Conservation (phyloP, 805 yeast genomes). For the Candida morakotiae region DNA sequence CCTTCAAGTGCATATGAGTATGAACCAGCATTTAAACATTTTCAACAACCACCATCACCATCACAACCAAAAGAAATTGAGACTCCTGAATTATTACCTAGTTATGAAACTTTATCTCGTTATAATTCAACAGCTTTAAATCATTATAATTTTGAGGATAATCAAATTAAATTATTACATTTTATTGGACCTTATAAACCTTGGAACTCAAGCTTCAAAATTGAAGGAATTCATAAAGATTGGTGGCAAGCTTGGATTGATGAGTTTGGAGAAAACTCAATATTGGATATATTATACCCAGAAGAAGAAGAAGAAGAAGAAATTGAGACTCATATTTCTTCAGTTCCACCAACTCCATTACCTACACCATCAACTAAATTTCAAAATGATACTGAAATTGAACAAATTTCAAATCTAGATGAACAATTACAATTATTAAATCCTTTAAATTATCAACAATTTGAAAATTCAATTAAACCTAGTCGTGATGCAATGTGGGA, state of each 20-base stretch:
- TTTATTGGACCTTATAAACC: slow-evolving; percentile 66
- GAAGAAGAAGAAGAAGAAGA: slow-evolving; percentile 4
- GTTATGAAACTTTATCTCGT: slow-evolving; percentile 9
- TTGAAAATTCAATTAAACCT: slow-evolving; percentile 11
- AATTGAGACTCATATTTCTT: no score
- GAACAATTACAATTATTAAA: slow-evolving; percentile 24
- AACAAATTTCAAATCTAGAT: not conserved
- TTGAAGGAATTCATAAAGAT: slow-evolving; percentile 16
- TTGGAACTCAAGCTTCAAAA: slow-evolving; percentile 33
- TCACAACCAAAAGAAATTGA: not conserved
- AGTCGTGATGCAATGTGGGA: slow-evolving; percentile 36
- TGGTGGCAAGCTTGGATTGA: slow-evolving; percentile 41
- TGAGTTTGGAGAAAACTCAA: slow-evolving; percentile 22
- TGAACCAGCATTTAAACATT: slow-evolving; percentile 62
- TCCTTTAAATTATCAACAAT: slow-evolving; percentile 26
- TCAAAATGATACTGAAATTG: not conserved
- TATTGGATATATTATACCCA: slow-evolving; percentile 16
- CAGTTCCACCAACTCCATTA: not conserved
- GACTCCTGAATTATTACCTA: slow-evolving; percentile 7
- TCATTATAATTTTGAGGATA: slow-evolving; percentile 12
- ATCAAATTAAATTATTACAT: slow-evolving; percentile 52
- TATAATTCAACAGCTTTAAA: slow-evolving; percentile 19
- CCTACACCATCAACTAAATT: slow-evolving; percentile 8
- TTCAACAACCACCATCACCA: slow-evolving; percentile 16
- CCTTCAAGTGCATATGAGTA: slow-evolving; percentile 60